These are phyloP conservation scores for Phaeoacremonium minimum DNA, from an alignment of 2,329 filamentous ascomycete genomes.

Conservation along the genomic window DNA sequence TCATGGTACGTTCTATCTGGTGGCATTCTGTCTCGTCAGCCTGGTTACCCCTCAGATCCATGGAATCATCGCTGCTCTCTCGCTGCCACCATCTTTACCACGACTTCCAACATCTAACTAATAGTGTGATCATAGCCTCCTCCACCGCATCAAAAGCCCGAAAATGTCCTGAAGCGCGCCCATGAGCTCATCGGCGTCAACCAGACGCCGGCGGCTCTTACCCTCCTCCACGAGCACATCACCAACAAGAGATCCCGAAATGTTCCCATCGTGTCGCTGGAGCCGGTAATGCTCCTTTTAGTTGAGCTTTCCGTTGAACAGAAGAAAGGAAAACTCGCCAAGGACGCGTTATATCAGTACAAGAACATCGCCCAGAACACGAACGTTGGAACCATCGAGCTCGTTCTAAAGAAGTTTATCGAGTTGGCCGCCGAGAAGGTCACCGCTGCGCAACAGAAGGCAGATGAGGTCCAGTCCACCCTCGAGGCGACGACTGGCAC, in stretches of 20 bases:
- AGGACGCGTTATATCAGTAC: slow-evolving; percentile 98
- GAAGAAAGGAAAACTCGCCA: slow-evolving; percentile 96
- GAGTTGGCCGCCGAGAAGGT: slow-evolving; percentile 96
- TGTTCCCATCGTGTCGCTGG: slow-evolving; percentile 90
- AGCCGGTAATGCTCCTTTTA: slow-evolving; percentile 97
- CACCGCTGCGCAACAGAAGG: slow-evolving; percentile 90
- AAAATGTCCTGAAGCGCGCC: slow-evolving; percentile 98
- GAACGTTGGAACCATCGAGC: slow-evolving; percentile 95
- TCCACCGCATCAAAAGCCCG: slow-evolving; percentile 93
- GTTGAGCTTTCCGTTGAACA: slow-evolving; percentile 96
- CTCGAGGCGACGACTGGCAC: slow-evolving; percentile 72
- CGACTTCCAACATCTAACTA: slow-evolving; percentile 5
- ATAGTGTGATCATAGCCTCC: slow-evolving; percentile 62
- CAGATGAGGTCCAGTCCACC: slow-evolving; percentile 86
- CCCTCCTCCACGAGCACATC: slow-evolving; percentile 97
- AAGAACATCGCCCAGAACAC: slow-evolving; percentile 99
- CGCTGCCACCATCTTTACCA: no score
- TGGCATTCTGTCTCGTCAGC: no score
- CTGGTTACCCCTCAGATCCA: slow-evolving; percentile 3
- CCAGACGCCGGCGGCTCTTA: slow-evolving; percentile 87
- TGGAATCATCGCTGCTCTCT: slow-evolving; percentile 4
- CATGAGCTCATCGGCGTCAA: slow-evolving; percentile 98
- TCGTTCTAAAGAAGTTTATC: slow-evolving; percentile 97
- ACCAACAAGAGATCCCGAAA: slow-evolving; percentile 97
- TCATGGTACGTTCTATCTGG: slow-evolving; percentile 32